A percentile compares a stretch with the other conserved stretches of the same genome.
Conservation (phyloP, 116 monocot species). For the Cymodocea nodosa region DNA sequence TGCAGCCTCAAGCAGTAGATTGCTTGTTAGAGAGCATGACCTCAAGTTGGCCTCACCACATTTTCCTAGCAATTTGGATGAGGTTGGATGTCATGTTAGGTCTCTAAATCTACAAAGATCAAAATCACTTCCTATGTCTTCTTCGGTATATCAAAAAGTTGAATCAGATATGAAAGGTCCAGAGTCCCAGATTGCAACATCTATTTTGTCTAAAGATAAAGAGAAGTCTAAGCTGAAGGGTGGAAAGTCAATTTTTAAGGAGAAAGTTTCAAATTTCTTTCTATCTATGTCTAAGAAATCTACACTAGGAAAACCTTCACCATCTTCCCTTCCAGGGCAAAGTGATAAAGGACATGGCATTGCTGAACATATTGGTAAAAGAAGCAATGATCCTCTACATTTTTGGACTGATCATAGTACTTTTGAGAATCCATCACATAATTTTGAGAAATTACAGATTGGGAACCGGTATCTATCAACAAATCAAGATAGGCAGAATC, state of each 20-base stretch:
- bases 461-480: background rate
- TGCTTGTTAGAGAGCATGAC: constrained; percentile 32
- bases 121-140: constrained; percentile 56
- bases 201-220: constrained; percentile 15
- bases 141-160: constrained; percentile 40
- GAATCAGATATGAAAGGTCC: constrained; percentile 18
- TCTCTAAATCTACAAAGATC: constrained; percentile 48
- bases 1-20: constrained; percentile 26
- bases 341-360: background rate
- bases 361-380: background rate
- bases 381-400: background rate
- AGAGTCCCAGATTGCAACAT: background rate
- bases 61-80: constrained; percentile 13
- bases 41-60: constrained; percentile 16
- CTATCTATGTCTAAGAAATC: constrained; percentile 46
- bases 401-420: background rate
- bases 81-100: constrained; percentile 9
- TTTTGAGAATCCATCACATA: background rate
- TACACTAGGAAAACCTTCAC: background rate
- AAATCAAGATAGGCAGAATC: background rate
- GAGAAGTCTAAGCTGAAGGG: constrained; percentile 23
- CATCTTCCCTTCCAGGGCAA: constrained; percentile 7
- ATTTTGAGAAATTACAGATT: background rate
- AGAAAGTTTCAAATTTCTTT: constrained; percentile 63
- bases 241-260: constrained; percentile 29